phyloP scores from a whole-genome alignment of 1,284 basidiomycete genomes.

The Mycosarcoma mackinlayi region DNA sequence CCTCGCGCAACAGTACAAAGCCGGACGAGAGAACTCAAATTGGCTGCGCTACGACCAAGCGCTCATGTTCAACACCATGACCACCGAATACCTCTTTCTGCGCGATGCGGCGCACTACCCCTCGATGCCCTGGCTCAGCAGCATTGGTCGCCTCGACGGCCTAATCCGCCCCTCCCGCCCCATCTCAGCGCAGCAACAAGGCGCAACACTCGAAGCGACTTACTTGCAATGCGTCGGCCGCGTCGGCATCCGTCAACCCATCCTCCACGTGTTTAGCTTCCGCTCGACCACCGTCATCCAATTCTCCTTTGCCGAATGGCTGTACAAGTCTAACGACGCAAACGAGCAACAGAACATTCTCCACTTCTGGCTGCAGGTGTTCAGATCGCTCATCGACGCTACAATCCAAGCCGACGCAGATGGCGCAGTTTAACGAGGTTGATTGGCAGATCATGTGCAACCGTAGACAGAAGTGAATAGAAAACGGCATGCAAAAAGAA shows the following conservation, averaged over 20 bases:
- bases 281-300: slow-evolving; percentile 19
- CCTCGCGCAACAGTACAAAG: slow-evolving; percentile 15
- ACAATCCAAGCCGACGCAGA: slow-evolving; percentile 5
- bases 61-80: slow-evolving; percentile 31
- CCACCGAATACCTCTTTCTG: slow-evolving; percentile 36
- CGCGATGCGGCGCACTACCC: slow-evolving; percentile 21
- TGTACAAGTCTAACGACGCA: slow-evolving; percentile 16
- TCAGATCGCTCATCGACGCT: slow-evolving; percentile 15
- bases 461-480: not conserved
- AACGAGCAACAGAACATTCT: slow-evolving; percentile 23
- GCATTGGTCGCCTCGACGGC: slow-evolving; percentile 23
- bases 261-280: slow-evolving; percentile 35
- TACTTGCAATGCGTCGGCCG: slow-evolving; percentile 24
- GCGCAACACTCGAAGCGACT: slow-evolving; percentile 1
- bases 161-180: slow-evolving; percentile 12
- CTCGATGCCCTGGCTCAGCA: slow-evolving; percentile 41
- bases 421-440: not conserved
- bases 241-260: slow-evolving; percentile 35
- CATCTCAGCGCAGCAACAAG: not conserved
- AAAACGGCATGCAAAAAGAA: not conserved
- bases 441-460: too few species aligned
- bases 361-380: slow-evolving; percentile 28
- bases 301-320: slow-evolving; percentile 35
- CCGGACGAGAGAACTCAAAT: slow-evolving; percentile 10
- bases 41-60: slow-evolving; percentile 35